phyloP scores from a whole-genome alignment of 306 rosid species.

The Rosa rugosa region DNA sequence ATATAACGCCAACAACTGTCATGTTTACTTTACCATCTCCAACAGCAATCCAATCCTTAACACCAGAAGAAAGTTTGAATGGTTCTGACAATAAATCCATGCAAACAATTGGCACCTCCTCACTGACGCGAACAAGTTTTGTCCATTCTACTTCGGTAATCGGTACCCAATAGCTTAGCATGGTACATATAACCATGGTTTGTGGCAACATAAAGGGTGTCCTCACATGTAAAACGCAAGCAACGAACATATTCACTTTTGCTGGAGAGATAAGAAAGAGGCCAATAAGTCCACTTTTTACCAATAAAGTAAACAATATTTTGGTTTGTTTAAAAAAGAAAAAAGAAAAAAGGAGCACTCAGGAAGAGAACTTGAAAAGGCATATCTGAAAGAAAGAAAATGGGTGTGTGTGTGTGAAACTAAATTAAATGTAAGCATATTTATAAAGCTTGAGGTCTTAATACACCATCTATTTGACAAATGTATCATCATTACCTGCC shows the following conservation, averaged over 20 bases:
- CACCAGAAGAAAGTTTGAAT: conserved; percentile 35
- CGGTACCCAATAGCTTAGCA: conserved; percentile 56
- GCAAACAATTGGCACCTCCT: conserved; percentile 73
- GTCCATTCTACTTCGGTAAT: conserved; percentile 74
- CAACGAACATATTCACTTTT: conserved; percentile 96
- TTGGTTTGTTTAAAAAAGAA: background rate
- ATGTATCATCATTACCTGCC: background rate
- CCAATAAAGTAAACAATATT: conserved; percentile 5
- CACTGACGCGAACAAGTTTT: conserved; percentile 62
- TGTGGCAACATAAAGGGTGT: conserved; percentile 74
- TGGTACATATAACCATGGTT: conserved; percentile 79
- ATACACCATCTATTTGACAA: background rate
- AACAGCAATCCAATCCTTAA: conserved; percentile 79
- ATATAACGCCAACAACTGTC: conserved; percentile 54
- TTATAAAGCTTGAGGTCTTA: background rate
- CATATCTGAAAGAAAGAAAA: background rate
- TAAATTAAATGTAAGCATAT: background rate
- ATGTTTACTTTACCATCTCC: conserved; percentile 92
- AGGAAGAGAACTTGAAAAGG: background rate
- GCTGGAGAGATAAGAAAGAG: conserved; percentile 53
- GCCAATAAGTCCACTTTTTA: conserved; percentile 27
- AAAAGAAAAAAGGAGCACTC: background rate
- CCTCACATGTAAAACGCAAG: conserved; percentile 63
- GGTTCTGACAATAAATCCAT: conserved; percentile 69
- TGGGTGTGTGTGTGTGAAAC: background rate